Evolutionary conservation across 1,139 yeast genomes (phyloP).

Genomic region (Pichia sp.): DNA sequence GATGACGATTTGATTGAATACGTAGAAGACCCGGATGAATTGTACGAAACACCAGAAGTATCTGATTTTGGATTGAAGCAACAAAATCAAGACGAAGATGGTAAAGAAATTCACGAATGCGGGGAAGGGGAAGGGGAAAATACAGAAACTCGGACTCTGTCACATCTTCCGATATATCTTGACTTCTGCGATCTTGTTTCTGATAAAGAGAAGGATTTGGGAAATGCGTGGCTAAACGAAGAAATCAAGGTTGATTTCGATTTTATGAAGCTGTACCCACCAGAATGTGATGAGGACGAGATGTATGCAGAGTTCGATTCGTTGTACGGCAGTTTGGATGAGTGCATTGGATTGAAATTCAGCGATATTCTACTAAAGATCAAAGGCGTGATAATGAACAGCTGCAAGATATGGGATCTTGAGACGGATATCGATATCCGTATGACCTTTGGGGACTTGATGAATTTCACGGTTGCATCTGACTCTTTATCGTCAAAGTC

Average conservation of each 20-base stretch:
- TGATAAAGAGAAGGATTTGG: neutral
- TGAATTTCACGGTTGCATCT: constrained; percentile 36
- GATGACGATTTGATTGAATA: constrained; percentile 11
- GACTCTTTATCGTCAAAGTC: constrained; percentile 38
- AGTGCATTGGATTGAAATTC: constrained; percentile 24
- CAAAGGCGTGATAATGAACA: constrained; percentile 18
- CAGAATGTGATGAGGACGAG: constrained; percentile 23
- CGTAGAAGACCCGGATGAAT: neutral
- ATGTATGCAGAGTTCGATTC: constrained; percentile 22
- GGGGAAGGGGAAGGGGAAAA: neutral
- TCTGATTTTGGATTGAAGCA: no score
- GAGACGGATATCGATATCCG: constrained; percentile 4
- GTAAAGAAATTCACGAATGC: neutral
- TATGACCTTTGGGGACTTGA: constrained; percentile 36
- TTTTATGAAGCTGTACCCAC: constrained; percentile 25
- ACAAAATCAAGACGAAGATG: neutral
- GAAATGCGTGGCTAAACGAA: constrained; percentile 2
- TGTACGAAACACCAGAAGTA: no score
- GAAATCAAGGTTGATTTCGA: constrained; percentile 14
- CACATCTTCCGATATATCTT: constrained; percentile 24
- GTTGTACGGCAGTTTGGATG: constrained; percentile 22
- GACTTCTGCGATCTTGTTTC: constrained; percentile 23
- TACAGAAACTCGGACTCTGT: neutral
- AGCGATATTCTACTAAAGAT: constrained; percentile 26
- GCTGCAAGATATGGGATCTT: neutral